phyloP scores from a whole-genome alignment of 2,329 filamentous ascomycete species.

The Microsporum ferrugineum region DNA sequence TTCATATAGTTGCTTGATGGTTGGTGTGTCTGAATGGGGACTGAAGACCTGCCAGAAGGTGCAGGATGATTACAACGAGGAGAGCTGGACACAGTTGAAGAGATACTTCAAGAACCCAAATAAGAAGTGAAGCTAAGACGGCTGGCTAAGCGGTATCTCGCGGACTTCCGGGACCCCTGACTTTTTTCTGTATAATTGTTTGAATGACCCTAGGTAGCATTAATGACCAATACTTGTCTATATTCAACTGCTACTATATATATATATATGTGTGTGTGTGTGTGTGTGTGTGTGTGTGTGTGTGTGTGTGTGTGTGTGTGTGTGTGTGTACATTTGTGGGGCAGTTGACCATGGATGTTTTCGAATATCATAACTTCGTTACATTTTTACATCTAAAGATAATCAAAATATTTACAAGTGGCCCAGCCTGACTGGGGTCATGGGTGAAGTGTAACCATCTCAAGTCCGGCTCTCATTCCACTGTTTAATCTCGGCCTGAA shows the following conservation, averaged over 20 bases:
- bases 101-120: conserved; percentile 49
- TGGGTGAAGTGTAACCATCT: background rate
- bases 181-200: background rate
- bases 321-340: background rate
- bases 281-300: no score
- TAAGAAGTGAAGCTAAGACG: conserved; percentile 20
- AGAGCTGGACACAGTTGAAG: conserved; percentile 65
- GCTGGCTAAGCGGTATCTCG: background rate
- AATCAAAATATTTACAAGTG: background rate
- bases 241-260: background rate
- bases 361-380: background rate
- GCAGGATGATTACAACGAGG: conserved; percentile 62
- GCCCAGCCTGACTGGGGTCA: background rate
- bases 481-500: conserved; percentile 42
- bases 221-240: background rate
- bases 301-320: no score
- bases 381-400: conserved; percentile 3
- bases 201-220: background rate
- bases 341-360: background rate
- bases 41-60: conserved; percentile 59
- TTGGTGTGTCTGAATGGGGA: conserved; percentile 63
- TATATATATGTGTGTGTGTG: no score
- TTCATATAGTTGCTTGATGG: conserved; percentile 46
- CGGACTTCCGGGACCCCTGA: background rate
- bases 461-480: conserved; percentile 8